Evolutionary conservation across 2,329 filamentous ascomycete species (phyloP), one percentile per base, ranked within the genome.

Genomic region (Aspergillus fumigatus): DNA sequence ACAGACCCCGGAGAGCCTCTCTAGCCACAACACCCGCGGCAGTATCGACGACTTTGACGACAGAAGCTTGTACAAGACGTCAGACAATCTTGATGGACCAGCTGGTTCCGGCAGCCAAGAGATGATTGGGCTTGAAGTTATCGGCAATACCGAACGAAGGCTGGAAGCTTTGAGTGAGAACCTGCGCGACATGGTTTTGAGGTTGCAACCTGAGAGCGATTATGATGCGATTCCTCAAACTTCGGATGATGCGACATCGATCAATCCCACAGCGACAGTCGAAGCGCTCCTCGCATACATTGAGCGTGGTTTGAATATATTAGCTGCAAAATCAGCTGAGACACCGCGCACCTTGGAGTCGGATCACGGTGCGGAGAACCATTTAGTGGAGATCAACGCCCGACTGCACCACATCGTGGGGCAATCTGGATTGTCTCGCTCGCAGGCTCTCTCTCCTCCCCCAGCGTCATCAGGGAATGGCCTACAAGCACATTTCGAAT

Each of bases 1-100:
- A 5, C 86, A 88, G 54, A 92, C 88, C 65, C 88, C 88, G 7
- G 88, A 90, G 69, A 92, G 88, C 75, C 83, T 90, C 60, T 88
- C 90, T 66, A 82, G 82, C 51, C 80, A 83, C 51, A 82, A 83
- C 58, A 58, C 58, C 21, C 59, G 54, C 1, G 77, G 77, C 41
- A 82, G 84, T 17, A 81, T 84, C 6, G 76, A 85, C 56, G 82
- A 87, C 50, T 92, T 96, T 65, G 89, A 95, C 66, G 89, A 94
- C 62, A 81, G 86, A 56, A 89, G 86, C 67, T 77, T 91, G 7
- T 94, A 92, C 68, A 79, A 83, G 52, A 82, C 86, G 10, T 82
- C 88, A 5, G 88, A 91, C 62, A 82, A 84, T 57, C 72, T 87
- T 21, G 85, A 89, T 60, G 80, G 77, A 45, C 71, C 69, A 58